phyloP scores from a whole-genome alignment of 345 rosid genomes.

The Hevea brasiliensis region DNA sequence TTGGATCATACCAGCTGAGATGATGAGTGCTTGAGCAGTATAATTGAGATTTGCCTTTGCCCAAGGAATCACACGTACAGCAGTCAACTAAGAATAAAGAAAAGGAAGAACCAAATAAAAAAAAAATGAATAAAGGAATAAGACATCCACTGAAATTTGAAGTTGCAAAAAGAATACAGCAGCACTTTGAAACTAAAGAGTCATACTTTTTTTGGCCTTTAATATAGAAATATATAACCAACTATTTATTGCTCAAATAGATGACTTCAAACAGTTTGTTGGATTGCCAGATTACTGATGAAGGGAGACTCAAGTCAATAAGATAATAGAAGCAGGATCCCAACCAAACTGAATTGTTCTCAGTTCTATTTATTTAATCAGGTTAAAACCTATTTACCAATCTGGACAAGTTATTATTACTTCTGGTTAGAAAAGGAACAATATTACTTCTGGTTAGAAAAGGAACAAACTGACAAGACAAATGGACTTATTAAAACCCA shows the following conservation, averaged over 20 bases:
- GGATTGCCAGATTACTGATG: neutral
- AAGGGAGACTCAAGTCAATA: neutral
- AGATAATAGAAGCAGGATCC: neutral
- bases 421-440: too few species aligned
- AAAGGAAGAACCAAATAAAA: neutral
- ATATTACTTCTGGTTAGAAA: neutral
- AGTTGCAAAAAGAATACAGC: neutral
- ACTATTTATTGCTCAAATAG: neutral
- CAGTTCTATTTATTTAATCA: too few species aligned
- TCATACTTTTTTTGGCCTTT: neutral
- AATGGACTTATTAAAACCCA: neutral
- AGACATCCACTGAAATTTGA: neutral
- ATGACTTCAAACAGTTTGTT: neutral
- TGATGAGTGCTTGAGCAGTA: slow-evolving; percentile 70
- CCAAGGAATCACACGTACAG: slow-evolving; percentile 61
- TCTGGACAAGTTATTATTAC: neutral
- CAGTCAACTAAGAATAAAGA: slow-evolving; percentile 45
- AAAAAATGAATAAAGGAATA: neutral
- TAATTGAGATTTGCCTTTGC: slow-evolving; percentile 74
- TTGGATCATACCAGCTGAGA: slow-evolving; percentile 49
- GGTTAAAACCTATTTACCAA: neutral
- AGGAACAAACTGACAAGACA: neutral
- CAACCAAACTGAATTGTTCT: neutral
- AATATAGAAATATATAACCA: neutral
- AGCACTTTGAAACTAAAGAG: neutral